Evolutionary conservation across 768 basidiomycete genomes (phyloP), one percentile per base, ranked within the genome.

Genomic region (Amanita fuliginea): DNA sequence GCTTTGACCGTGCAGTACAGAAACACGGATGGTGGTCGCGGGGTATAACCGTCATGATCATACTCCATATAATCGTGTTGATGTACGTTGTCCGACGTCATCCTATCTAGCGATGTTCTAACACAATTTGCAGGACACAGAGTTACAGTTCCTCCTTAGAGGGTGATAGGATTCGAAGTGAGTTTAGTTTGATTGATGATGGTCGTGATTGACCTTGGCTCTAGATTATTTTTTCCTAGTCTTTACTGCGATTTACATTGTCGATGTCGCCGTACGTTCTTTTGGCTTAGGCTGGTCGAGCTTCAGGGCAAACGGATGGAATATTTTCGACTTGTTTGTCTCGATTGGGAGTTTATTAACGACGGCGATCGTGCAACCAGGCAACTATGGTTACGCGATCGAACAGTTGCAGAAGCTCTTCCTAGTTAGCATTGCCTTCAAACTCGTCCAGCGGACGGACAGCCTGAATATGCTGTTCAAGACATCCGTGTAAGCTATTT

Each of bases 1-100:
- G 95, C 62, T 95, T 81, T 60, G 86, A 94, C 49, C 78, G 92
- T 24, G 94, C 95, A 0, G 80, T 91, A 13, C 73, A 81, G 53
- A 98, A 97, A 62, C 86, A 92, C 57, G 95, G 95, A 2, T 91
- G 84, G 80, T 98, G 94, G 94, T 76, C 85, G 5, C 71, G 83
- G 50, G 67, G 67, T 43, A 86, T 94, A 77, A 92, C 90, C 0
- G 60, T 77, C 3, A 61, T 95, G 19, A 94, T 92, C 57, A 62
- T 87, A 16, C 36, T 87, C 14, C 94, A 97, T 60, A 88, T 96
- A 39, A 59, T 88, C 30, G 78, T 80, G 1, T 71, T 97, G 51
- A 88, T 91, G 91, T 88, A 59, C 47, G 85, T 69, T 10, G 10
- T 13, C 19, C 24, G 11, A n/a, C 24, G 16, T 35, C 36, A 43